A percentile compares a stretch with the other conserved stretches of the same genome.
phyloP scores from a whole-genome alignment of 768 basidiomycete genomes.

The Pleurotus pulmonarius region DNA sequence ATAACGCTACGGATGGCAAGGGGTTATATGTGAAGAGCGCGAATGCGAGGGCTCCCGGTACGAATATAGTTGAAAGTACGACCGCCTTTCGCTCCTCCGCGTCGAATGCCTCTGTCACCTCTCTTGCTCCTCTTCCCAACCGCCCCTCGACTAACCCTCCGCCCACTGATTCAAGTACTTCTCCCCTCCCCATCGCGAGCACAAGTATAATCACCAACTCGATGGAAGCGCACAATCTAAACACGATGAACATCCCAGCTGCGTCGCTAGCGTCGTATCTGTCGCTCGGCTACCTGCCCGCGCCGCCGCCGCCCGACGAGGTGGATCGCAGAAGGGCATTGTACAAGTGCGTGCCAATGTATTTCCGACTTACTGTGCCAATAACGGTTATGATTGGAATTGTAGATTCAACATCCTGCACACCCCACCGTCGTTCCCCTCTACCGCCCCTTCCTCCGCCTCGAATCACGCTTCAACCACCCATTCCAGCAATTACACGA shows the following conservation, averaged over 20 bases:
- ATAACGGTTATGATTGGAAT: background rate
- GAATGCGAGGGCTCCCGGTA: no score
- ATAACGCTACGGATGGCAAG: no score
- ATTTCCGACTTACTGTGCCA: background rate
- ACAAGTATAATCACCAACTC: no score
- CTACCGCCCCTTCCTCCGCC: no score
- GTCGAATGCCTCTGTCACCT: no score
- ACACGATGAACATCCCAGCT: slow-evolving; percentile 54
- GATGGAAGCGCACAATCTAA: no score
- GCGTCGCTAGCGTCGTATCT: slow-evolving; percentile 24
- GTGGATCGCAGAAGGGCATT: slow-evolving; percentile 77
- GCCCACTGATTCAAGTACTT: background rate
- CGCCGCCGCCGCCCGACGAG: slow-evolving; percentile 86
- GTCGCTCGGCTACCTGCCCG: slow-evolving; percentile 66
- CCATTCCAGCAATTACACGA: no score
- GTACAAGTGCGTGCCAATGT: slow-evolving; percentile 59
- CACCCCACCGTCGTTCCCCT: slow-evolving; percentile 29
- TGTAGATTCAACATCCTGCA: slow-evolving; percentile 85
- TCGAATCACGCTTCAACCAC: no score
- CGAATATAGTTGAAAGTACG: no score
- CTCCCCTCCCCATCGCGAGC: background rate
- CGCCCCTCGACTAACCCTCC: background rate
- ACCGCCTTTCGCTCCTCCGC: no score
- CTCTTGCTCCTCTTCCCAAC: background rate
- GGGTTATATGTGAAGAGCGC: no score